Evolutionary conservation across 2,329 filamentous ascomycete genomes (phyloP).

Genomic region (Aureobasidium sp.): DNA sequence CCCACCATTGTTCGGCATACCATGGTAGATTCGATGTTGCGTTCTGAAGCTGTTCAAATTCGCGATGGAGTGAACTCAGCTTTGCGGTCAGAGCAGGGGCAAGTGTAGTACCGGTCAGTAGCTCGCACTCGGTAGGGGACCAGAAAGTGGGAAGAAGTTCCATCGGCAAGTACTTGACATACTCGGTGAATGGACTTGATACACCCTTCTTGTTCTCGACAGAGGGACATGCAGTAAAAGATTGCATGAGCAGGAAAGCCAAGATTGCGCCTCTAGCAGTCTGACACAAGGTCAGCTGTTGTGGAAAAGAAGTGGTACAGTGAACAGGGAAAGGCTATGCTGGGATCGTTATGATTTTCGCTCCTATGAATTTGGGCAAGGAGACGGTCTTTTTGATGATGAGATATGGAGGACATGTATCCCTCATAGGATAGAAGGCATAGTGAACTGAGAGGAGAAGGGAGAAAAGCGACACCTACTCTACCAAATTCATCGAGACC

Average conservation of each 20-base stretch:
- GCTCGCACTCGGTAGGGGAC: constrained; percentile 58
- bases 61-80: constrained; percentile 57
- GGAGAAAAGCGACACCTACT: constrained; percentile 33
- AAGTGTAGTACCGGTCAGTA: constrained; percentile 76
- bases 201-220: constrained; percentile 46
- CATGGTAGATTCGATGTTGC: constrained; percentile 55
- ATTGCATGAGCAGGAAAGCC: constrained; percentile 71
- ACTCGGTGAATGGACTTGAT: constrained; percentile 72
- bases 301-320: neutral
- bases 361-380: too few species aligned
- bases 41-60: constrained; percentile 65
- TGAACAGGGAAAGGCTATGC: neutral
- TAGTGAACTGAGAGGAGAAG: too few species aligned
- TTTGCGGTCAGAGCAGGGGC: constrained; percentile 65
- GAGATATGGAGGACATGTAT: too few species aligned
- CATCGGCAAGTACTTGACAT: constrained; percentile 74
- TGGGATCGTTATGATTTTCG: neutral
- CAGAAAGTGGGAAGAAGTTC: constrained; percentile 74
- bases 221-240: constrained; percentile 46
- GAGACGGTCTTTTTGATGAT: too few species aligned
- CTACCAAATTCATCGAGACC: constrained; percentile 53
- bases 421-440: too few species aligned
- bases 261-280: constrained; percentile 64
- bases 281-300: constrained; percentile 34
- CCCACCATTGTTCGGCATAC: constrained; percentile 66